phyloP scores from a whole-genome alignment of 257 asterid genomes.

The Solanum etuberosum region DNA sequence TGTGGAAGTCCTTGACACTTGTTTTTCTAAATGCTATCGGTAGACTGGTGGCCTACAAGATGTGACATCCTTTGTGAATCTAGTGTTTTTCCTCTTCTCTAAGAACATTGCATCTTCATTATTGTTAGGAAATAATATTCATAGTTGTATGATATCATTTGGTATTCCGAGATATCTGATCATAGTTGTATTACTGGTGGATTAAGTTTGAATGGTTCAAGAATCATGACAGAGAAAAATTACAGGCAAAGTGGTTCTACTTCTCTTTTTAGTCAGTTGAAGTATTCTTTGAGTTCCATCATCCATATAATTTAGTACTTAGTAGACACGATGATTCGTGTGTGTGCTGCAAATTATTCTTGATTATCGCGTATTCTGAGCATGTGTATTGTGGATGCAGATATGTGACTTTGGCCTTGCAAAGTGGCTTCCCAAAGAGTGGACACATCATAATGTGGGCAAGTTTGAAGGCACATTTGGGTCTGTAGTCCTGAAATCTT shows the following conservation, averaged over 20 bases:
- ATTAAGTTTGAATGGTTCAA: background rate
- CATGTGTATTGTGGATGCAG: slow-evolving; percentile 13
- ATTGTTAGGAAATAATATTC: background rate
- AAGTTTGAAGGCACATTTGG: slow-evolving; percentile 81
- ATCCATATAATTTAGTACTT: background rate
- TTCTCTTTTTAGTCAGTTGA: background rate
- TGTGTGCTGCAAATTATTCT: background rate
- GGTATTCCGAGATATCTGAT: background rate
- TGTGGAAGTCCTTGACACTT: background rate
- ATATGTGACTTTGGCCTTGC: slow-evolving; percentile 78
- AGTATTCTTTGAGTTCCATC: background rate
- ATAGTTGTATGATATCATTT: background rate
- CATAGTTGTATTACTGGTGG: background rate
- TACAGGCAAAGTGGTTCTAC: background rate
- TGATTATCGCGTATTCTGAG: background rate
- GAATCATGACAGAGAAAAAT: background rate
- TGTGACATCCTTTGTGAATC: background rate
- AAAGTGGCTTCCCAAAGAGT: slow-evolving; percentile 69
- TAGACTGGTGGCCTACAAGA: background rate
- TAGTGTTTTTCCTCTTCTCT: background rate
- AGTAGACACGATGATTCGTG: background rate
- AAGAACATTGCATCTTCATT: background rate
- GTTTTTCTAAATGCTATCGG: background rate
- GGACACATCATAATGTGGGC: slow-evolving; percentile 49
- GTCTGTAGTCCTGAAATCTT: slow-evolving; percentile 20